A percentile compares a stretch with the other conserved stretches of the same genome.
These are phyloP conservation scores for Cystobasidiaceae sp. DNA, from an alignment of 1,284 basidiomycete species.

Conservation along the genomic window DNA sequence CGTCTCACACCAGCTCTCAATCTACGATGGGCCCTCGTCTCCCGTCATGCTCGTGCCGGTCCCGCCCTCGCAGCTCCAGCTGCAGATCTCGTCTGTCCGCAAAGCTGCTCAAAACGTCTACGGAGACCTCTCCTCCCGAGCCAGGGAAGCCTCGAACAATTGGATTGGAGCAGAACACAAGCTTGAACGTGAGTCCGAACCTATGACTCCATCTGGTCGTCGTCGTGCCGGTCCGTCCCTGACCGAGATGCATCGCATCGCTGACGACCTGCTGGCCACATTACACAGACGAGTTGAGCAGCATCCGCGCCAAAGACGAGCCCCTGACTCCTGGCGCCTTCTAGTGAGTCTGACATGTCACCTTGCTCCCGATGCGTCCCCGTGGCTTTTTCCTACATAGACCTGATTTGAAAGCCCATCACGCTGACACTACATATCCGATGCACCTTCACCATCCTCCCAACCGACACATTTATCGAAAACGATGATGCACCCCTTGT, in stretches of 20 bases:
- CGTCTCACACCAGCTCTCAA: conserved; percentile 14
- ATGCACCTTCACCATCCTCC: not conserved
- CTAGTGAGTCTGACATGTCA: conserved; percentile 34
- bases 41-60: conserved; percentile 15
- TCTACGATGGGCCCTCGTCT: conserved; percentile 15
- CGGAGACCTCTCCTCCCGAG: not conserved
- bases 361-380: not conserved
- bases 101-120: conserved; percentile 17
- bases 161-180: conserved; percentile 43
- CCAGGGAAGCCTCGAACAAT: conserved; percentile 30
- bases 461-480: not conserved
- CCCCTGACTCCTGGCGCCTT: conserved; percentile 32
- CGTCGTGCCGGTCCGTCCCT: not conserved
- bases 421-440: not conserved
- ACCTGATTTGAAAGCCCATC: too few relatives aligned
- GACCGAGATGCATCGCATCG: too few relatives aligned
- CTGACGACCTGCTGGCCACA: too few relatives aligned
- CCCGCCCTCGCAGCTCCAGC: conserved; percentile 11
- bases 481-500: not conserved
- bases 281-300: conserved; percentile 38
- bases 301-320: conserved; percentile 33
- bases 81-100: conserved; percentile 19
- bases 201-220: not conserved
- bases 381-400: too few relatives aligned
- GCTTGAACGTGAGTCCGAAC: conserved; percentile 38